A percentile compares a stretch with the other conserved stretches of the same genome.
Conservation (phyloP, 1,284 basidiomycete species). For the Thecaphora frezii region DNA sequence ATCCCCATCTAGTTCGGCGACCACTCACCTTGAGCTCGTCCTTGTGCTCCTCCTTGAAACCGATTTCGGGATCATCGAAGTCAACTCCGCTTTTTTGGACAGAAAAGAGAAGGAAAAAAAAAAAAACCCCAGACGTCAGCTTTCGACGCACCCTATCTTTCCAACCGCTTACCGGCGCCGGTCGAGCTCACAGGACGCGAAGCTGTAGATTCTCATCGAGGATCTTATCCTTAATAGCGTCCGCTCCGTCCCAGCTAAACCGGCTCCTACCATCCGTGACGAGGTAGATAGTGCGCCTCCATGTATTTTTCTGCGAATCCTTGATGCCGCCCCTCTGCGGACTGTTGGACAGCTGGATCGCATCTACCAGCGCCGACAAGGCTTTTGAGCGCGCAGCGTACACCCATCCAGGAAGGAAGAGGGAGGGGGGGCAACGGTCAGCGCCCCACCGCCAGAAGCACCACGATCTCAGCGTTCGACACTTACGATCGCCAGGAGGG, state of each 20-base stretch:
- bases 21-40: constrained; percentile 69
- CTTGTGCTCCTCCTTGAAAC: constrained; percentile 71
- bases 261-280: constrained; percentile 54
- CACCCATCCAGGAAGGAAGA: not conserved
- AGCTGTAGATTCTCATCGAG: constrained; percentile 34
- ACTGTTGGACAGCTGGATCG: constrained; percentile 68
- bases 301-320: constrained; percentile 33
- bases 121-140: no score
- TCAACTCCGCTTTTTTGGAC: constrained; percentile 67
- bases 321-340: constrained; percentile 38
- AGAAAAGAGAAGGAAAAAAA: no score
- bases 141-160: not conserved
- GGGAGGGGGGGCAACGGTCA: constrained; percentile 1
- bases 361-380: constrained; percentile 82
- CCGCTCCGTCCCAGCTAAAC: constrained; percentile 33
- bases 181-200: constrained; percentile 42
- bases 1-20: not conserved
- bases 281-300: constrained; percentile 50
- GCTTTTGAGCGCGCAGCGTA: constrained; percentile 63
- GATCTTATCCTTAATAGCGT: constrained; percentile 30
- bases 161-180: not conserved
- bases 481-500: constrained; percentile 51
- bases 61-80: constrained; percentile 75
- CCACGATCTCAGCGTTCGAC: not conserved
- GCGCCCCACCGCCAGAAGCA: not conserved